These are phyloP conservation scores for Jatropha multifida DNA, from an alignment of 441 rosid species.

Conservation along the genomic window DNA sequence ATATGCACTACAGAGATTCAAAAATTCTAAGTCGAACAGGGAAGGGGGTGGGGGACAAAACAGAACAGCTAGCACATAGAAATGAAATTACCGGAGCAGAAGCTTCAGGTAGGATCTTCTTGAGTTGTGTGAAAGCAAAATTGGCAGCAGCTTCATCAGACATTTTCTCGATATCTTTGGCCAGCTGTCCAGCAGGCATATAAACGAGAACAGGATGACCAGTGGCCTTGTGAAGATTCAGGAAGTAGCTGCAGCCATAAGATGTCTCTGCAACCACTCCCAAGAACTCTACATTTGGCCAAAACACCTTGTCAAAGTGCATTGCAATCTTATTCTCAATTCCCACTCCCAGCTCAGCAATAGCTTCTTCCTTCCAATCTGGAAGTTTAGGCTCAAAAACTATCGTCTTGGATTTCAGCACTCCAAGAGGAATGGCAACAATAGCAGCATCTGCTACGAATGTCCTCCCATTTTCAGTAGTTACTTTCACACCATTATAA, in stretches of 20 bases:
- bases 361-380: conserved; percentile 94
- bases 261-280: conserved; percentile 95
- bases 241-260: conserved; percentile 88
- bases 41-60: too few relatives aligned
- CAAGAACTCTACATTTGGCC: conserved; percentile 97
- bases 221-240: conserved; percentile 96
- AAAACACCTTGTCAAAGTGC: conserved; percentile 85
- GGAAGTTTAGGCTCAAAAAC: conserved; percentile 84
- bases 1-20: conserved; percentile 25
- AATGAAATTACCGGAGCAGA: conserved; percentile 60
- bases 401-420: conserved; percentile 65
- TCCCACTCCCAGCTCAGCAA: conserved; percentile 85
- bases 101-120: conserved; percentile 91
- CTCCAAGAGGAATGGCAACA: conserved; percentile 85
- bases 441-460: conserved; percentile 85
- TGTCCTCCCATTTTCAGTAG: conserved; percentile 67
- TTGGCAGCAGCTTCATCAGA: conserved; percentile 88
- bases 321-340: conserved; percentile 85
- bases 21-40: too few relatives aligned
- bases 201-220: conserved; percentile 83
- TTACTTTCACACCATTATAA: conserved; percentile 74
- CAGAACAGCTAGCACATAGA: too few relatives aligned
- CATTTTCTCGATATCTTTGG: conserved; percentile 92
- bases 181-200: conserved; percentile 98
- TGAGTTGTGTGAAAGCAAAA: conserved; percentile 79